Base-by-base conservation (phyloP, 2,329 filamentous ascomycete species). In the Lachnellula occidentalis region DNA sequence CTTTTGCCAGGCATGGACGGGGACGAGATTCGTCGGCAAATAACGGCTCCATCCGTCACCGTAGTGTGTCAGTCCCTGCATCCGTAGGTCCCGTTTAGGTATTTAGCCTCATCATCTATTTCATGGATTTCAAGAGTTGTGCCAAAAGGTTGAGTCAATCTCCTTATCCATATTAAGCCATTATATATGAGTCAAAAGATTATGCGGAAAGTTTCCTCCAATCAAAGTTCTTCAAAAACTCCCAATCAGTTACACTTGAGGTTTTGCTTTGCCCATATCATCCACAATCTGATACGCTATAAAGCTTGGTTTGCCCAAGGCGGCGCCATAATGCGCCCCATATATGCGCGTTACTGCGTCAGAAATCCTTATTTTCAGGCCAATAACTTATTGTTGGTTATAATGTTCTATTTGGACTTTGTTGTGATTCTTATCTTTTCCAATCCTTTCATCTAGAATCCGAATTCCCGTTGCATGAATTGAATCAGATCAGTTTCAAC, bases 41-140 rank as follows among this genome's bases (percentile, higher is more conserved):
- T 31, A 31, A 31, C 9, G 27, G 27, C 27, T 31, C 27, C 9
- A 31, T 8, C 27, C 27, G 27, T 31, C 9, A 11, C 9, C 27
- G 11, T 31, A 31, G 27, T 31, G 27, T 31, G 27, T 31, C 27
- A 9, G 24, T 34, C n/a, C 24, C 45, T 34, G 19, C 31, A 19
- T 34, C 45, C n/a, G 45, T 48, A n/a, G n/a, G 11, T 9, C 24
- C n/a, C 34, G 19, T 17, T 49, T 31, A 15, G 34, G 53, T 17
- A 54, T 54, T 58, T 58, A 55, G 53, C 46, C 56, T 56, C 50
- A 55, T 51, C 17, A 47, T 42, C 24, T 24, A 6, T 6, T 24
- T 50, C 24, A 48, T 54, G 49, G 39, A 47, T 19, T 43, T n/a
- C 24, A 14, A 42, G 45, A 27, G 39, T 50, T 52, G 52, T 55